These are phyloP conservation scores for Russula sp. DNA, from an alignment of 768 basidiomycete species.

Conservation along the genomic window DNA sequence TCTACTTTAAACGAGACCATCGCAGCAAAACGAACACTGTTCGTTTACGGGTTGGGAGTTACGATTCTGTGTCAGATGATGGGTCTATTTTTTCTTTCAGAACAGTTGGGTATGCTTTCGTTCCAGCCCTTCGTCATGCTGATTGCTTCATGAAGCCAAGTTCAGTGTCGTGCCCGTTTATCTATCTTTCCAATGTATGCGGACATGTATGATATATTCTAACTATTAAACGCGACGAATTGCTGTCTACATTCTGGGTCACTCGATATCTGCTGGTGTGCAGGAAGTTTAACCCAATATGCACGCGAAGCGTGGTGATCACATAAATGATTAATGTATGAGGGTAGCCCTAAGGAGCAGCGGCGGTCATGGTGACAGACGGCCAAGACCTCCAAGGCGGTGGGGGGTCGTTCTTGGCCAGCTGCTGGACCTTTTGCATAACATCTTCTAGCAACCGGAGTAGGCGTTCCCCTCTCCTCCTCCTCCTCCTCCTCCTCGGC, in stretches of 20 bases:
- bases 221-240: conserved; percentile 3
- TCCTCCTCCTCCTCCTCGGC: too few species aligned
- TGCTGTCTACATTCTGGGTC: background rate
- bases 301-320: background rate
- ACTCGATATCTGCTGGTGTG: background rate
- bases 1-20: background rate
- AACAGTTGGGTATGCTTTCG: background rate
- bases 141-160: background rate
- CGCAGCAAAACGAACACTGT: background rate
- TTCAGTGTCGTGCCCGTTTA: background rate
- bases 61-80: background rate
- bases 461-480: too few species aligned
- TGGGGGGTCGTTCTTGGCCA: too few species aligned
- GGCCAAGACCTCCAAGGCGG: too few species aligned
- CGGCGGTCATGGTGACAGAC: too few species aligned
- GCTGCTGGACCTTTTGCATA: too few species aligned
- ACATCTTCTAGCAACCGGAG: too few species aligned
- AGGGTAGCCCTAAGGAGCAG: too few species aligned
- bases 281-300: background rate
- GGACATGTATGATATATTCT: conserved; percentile 14
- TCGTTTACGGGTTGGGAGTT: background rate
- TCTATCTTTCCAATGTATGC: background rate
- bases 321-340: too few species aligned
- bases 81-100: background rate
- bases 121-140: background rate